These are phyloP conservation scores for Xylariaceae sp. DNA, from an alignment of 2,329 filamentous ascomycete species.

Conservation along the genomic window DNA sequence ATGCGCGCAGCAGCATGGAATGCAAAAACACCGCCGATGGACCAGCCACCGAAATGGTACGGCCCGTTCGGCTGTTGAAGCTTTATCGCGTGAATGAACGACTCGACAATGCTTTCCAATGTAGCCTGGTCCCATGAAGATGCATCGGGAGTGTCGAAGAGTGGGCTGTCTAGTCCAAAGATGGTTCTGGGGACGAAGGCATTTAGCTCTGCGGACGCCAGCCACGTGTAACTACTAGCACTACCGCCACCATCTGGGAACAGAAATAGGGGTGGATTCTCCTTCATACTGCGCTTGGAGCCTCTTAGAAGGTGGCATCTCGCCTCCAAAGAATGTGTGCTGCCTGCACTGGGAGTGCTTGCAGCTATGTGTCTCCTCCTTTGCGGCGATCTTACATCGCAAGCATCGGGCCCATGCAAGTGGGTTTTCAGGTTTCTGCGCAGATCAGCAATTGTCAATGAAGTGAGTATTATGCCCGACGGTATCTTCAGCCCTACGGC, in stretches of 20 bases:
- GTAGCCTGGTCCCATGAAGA: not conserved
- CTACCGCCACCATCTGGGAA: slow-evolving; percentile 8
- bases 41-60: slow-evolving; percentile 14
- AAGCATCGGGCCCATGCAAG: not conserved
- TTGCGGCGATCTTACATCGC: not conserved
- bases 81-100: slow-evolving; percentile 4
- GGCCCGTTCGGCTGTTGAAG: slow-evolving; percentile 6
- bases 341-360: not conserved
- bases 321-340: not conserved
- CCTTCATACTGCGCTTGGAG: not conserved
- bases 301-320: slow-evolving; percentile 6
- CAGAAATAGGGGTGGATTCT: slow-evolving; percentile 4
- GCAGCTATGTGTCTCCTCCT: too few relatives aligned
- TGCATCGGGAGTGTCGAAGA: not conserved
- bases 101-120: not conserved
- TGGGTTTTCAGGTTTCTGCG: not conserved
- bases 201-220: not conserved
- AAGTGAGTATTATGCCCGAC: slow-evolving; percentile 1
- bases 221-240: slow-evolving; percentile 9
- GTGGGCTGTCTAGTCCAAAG: slow-evolving; percentile 9
- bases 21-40: slow-evolving; percentile 9
- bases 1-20: slow-evolving; percentile 8
- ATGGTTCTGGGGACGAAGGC: not conserved
- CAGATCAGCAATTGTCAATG: not conserved
- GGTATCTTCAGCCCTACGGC: not conserved